Evolutionary conservation across 2,329 filamentous ascomycete species (phyloP).

Genomic region (Microdochium paspali): DNA sequence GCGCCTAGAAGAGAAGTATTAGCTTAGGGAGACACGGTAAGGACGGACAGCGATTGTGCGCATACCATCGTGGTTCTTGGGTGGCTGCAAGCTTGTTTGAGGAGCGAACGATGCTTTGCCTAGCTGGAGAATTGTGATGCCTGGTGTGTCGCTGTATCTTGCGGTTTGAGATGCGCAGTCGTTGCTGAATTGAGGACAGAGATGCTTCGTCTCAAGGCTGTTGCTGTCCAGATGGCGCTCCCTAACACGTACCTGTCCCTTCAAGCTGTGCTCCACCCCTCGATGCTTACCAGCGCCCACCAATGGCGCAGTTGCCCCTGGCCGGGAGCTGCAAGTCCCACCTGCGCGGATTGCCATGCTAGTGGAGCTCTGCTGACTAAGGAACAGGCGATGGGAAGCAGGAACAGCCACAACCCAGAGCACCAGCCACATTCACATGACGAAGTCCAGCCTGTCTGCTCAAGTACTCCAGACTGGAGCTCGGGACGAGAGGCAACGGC

Average conservation of each 20-base stretch:
- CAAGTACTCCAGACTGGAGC: too few relatives aligned
- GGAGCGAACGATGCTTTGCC: not conserved
- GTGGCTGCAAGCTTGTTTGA: not conserved
- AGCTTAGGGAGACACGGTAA: not conserved
- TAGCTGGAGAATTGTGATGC: not conserved
- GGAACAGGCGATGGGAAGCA: not conserved
- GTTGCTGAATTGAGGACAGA: not conserved
- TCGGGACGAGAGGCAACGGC: not conserved
- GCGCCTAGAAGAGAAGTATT: constrained; percentile 25
- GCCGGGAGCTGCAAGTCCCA: not conserved
- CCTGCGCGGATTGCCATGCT: too few relatives aligned
- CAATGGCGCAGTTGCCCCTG: not conserved
- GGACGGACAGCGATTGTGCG: not conserved
- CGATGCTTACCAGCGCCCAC: not conserved
- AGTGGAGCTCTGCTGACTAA: not conserved
- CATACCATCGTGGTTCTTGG: not conserved
- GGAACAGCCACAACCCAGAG: not conserved
- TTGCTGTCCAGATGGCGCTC: not conserved
- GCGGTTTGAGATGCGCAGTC: too few relatives aligned
- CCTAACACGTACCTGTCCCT: constrained; percentile 1
- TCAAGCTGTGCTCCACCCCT: not conserved
- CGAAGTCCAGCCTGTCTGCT: not conserved
- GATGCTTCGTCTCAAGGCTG: not conserved
- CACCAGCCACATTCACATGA: not conserved
- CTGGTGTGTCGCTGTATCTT: not conserved